Evolutionary conservation across 1,284 basidiomycete species (phyloP).

Genomic region (Ganoderma sinense): DNA sequence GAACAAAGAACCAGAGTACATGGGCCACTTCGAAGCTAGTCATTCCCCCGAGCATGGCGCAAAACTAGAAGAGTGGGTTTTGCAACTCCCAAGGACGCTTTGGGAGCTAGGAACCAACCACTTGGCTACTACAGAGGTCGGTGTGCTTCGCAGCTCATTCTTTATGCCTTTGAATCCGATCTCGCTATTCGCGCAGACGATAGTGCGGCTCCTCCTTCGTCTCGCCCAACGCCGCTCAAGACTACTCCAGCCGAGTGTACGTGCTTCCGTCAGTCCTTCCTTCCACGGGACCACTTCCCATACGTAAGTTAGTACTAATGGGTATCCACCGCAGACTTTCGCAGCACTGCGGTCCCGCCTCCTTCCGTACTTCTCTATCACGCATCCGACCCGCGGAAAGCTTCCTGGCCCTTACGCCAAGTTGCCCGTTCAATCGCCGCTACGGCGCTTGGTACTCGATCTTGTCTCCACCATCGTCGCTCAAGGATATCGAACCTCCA

Average conservation of each 20-base stretch:
- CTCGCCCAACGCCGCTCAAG: constrained; percentile 62
- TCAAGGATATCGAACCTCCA: constrained; percentile 31
- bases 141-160: constrained; percentile 25
- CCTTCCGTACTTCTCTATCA: constrained; percentile 79
- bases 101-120: constrained; percentile 83
- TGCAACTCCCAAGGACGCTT: constrained; percentile 76
- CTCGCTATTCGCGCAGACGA: constrained; percentile 47
- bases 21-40: constrained; percentile 55
- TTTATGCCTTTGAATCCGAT: neutral
- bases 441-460: constrained; percentile 58
- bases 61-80: constrained; percentile 67
- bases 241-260: constrained; percentile 51
- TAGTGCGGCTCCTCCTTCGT: constrained; percentile 70
- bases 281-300: neutral
- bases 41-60: constrained; percentile 41
- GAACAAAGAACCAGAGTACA: constrained; percentile 63
- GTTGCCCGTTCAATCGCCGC: constrained; percentile 48
- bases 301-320: constrained; percentile 1
- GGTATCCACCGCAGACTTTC: constrained; percentile 45
- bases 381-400: constrained; percentile 72
- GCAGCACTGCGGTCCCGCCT: constrained; percentile 62
- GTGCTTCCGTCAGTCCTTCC: constrained; percentile 24
- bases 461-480: constrained; percentile 41
- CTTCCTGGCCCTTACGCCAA: constrained; percentile 79
- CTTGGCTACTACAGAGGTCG: constrained; percentile 62